These are phyloP conservation scores for Stramenopiles sp. DNA, from an alignment of 352 stramenopile genomes.

Conservation along the genomic window DNA sequence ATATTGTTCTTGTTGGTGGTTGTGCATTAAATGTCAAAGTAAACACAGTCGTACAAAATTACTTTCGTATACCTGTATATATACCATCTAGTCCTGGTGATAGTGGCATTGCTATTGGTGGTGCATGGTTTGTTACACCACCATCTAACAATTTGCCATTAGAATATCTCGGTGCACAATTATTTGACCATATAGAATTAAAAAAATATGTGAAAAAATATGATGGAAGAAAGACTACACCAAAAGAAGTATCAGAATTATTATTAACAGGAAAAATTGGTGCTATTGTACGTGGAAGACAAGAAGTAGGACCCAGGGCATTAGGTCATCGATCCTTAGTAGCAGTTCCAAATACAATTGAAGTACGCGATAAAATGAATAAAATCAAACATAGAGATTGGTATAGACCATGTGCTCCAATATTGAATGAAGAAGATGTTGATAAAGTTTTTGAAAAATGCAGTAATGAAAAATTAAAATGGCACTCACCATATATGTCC, in stretches of 20 bases:
- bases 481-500: constrained; percentile 25
- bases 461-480: background rate
- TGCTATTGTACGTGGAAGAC: constrained; percentile 42
- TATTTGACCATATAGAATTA: background rate
- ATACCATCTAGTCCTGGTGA: constrained; percentile 22
- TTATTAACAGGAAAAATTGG: constrained; percentile 22
- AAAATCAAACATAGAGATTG: constrained; percentile 44
- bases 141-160: background rate
- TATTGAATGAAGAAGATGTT: constrained; percentile 7
- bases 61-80: constrained; percentile 13
- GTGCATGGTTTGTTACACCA: constrained; percentile 8
- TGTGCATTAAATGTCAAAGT: background rate
- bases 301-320: constrained; percentile 46
- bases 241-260: background rate
- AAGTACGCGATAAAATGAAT: constrained; percentile 43
- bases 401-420: constrained; percentile 49
- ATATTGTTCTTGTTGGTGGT: background rate
- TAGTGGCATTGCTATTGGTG: constrained; percentile 19
- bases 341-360: constrained; percentile 36
- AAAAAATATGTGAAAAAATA: background rate
- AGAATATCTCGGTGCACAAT: background rate
- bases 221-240: background rate
- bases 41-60: constrained; percentile 7
- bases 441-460: background rate
- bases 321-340: constrained; percentile 52